phyloP scores from a whole-genome alignment of 495 filamentous ascomycete species.

The Bryoglossum gracile region DNA sequence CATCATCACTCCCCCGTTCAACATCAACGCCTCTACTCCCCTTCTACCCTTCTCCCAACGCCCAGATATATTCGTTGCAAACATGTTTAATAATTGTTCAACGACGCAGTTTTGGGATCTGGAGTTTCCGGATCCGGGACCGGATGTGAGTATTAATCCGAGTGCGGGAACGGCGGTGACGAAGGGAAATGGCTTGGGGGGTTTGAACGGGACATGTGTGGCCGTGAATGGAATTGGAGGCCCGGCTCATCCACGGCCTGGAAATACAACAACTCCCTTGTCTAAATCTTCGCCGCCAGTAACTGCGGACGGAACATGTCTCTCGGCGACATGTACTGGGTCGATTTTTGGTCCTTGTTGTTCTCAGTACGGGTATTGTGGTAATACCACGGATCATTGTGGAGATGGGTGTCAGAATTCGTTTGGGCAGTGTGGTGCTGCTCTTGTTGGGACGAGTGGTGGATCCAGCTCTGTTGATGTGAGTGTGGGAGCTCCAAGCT shows the following conservation, averaged over 20 bases:
- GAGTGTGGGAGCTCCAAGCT: no score
- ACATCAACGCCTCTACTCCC: constrained; percentile 13
- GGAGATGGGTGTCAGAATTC: constrained; percentile 11
- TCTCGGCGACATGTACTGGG: constrained; percentile 7
- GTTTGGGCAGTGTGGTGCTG: constrained; percentile 14
- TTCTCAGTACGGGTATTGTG: constrained; percentile 10
- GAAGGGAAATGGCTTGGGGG: no score
- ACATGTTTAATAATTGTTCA: constrained; percentile 33
- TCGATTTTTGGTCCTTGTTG: constrained; percentile 3
- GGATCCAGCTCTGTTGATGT: no score
- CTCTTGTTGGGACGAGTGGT: no score
- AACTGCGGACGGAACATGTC: neutral
- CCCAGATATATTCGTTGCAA: constrained; percentile 51
- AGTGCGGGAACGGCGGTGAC: neutral
- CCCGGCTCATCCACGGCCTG: constrained; percentile 19
- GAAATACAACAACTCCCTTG: constrained; percentile 12
- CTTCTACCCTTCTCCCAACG: constrained; percentile 40
- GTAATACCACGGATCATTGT: constrained; percentile 5
- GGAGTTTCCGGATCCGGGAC: constrained; percentile 66
- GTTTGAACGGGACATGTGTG: constrained; percentile 26
- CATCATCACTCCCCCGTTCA: constrained; percentile 38
- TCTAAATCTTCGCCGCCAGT: neutral
- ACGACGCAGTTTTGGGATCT: constrained; percentile 43
- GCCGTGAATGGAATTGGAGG: constrained; percentile 25
- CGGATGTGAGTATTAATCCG: constrained; percentile 14